Base-by-base conservation (phyloP, 208 protist genomes). In the Angomonas desouzai region DNA sequence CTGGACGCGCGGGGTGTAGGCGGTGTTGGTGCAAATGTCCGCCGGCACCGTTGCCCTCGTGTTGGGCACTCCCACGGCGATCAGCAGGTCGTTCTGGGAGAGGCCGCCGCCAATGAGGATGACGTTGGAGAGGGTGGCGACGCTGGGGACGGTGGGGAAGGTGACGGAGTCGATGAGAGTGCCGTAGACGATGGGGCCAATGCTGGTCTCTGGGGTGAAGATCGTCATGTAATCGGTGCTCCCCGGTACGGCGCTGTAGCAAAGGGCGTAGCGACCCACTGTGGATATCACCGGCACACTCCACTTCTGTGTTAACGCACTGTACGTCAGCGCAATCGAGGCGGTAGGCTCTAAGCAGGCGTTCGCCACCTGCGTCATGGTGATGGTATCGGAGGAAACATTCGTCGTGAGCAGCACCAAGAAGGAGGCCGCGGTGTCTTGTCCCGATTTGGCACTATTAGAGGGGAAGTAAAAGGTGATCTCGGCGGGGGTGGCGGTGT, bases 1-100 rank as follows among this genome's bases (percentile, higher is more conserved):
- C 0, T 30, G 13, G 2, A 94, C 75, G 38, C 83, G 82, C 6
- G 85, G 81, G 13, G 29, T 81, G 57, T 89, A 89, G 48, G 22
- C 61, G 3, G 55, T 61, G 70, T 89, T 85, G 11, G 64, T 92
- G 70, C 89, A 95, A 27, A 93, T 81, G 65, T 93, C 85, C 0
- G 45, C 38, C n/a, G 89, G 85, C 11, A 87, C 43, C 1, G n/a
- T 49, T 0, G 20, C 57, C 25, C 29, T 63, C 20, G 25, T 28
- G 28, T 11, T 9, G 9, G 79, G 65, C 38, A 89, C 57, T 0
- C 60, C 84, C 55, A 95, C 86, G 1, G 89, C 89, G 13, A 80
- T 51, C 6, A 89, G 61, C n/a, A 55, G 28, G 48, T 89, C 89
- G 2, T 59, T 66, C 27, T 78, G 61, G 6, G 86, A 87, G 23